phyloP scores from a whole-genome alignment of 169 alveolate species.

The Cryptosporidium meleagridis region DNA sequence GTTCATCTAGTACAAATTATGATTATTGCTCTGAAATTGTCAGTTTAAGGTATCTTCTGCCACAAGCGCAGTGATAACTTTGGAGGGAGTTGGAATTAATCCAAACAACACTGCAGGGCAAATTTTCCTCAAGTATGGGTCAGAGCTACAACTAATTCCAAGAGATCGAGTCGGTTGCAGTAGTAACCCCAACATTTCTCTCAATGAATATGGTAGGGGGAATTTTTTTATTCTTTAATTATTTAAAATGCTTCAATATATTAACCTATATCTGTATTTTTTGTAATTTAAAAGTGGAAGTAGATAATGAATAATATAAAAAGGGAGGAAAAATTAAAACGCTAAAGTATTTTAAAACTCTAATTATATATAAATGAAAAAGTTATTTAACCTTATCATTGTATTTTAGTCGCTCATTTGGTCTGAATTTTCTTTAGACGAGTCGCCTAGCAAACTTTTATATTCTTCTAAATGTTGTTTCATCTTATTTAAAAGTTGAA shows the following conservation, averaged over 20 bases:
- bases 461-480: slow-evolving; percentile 23
- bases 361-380: not conserved
- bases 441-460: not conserved
- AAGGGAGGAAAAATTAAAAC: not conserved
- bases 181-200: not conserved
- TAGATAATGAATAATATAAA: not conserved
- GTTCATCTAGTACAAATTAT: not conserved
- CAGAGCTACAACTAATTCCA: slow-evolving; percentile 89
- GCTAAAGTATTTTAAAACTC: not conserved
- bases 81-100: slow-evolving; percentile 90
- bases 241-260: no score
- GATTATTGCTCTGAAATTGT: not conserved
- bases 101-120: slow-evolving; percentile 90
- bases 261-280: not conserved
- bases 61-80: slow-evolving; percentile 89
- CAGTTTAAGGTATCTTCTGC: slow-evolving; percentile 89
- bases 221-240: no score
- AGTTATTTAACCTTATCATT: not conserved
- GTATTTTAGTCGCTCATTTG: not conserved
- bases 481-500: slow-evolving; percentile 15
- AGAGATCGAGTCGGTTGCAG: slow-evolving; percentile 90
- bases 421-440: not conserved
- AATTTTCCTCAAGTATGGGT: slow-evolving; percentile 90
- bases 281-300: not conserved
- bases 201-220: not conserved